Base-by-base conservation (phyloP, 1,139 yeast species). In the Hyphopichia buzzinii region DNA sequence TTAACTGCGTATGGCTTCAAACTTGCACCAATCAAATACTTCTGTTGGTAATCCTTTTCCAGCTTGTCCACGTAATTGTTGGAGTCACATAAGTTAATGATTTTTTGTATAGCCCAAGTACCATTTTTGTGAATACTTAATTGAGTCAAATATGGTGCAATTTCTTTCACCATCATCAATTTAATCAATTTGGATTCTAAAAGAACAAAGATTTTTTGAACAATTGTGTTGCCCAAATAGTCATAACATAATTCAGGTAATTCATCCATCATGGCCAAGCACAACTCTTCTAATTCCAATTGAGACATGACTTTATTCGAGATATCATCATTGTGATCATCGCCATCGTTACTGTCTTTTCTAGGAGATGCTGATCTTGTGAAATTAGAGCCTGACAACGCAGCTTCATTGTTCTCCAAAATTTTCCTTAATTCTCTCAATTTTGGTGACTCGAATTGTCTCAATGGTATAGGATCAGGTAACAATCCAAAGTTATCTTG, bases 21-120 rank as follows among this genome's bases (percentile, higher is more conserved):
- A 26, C 90, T 78, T 12, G 76, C 72, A 7, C 83, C 82, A 37
- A 92, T 85, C 37, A 82, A 57, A 49, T 72, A 65, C 60, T 78
- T 82, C 57, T 90, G 96, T 43, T 88, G 80, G 33, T 51, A 58
- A 26, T 77, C 76, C n/a, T 33, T 26, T 19, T 33, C 31, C 5
- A 22, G 15, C 4, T 22, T 23, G 24, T 24, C 21, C 4, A 21
- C 10, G 13, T 11, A 23, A 15, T n/a, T 17, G 1, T 83, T 68
- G 34, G 70, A 67, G 7, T 86, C 82, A 40, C 71, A 59, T 40
- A 86, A 82, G 46, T 82, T 85, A 50, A 94, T 89, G 56, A 92
- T 84, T 60, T 92, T 94, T 59, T 94, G 98, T 22, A 96, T 95
- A 2, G 97, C 97, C 98, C 98, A 92, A 3, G 99, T 92, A 43